These are phyloP conservation scores for Thielaviopsis musarum DNA, from an alignment of 2,329 filamentous ascomycete genomes.

Conservation along the genomic window DNA sequence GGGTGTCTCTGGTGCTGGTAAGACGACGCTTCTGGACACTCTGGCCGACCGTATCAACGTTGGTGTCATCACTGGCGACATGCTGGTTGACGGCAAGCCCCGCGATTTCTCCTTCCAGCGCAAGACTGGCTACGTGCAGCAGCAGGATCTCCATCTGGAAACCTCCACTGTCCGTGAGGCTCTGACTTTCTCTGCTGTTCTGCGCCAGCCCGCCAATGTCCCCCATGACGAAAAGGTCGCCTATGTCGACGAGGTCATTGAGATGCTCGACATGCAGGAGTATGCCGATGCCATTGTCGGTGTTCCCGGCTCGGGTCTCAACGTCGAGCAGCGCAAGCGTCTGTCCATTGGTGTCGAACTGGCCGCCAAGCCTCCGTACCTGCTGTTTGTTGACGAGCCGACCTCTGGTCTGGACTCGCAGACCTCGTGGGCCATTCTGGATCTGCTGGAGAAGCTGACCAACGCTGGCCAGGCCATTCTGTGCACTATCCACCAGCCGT, in stretches of 20 bases:
- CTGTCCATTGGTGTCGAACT: conserved; percentile 94
- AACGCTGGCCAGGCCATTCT: conserved; percentile 82
- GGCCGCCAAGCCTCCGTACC: conserved; percentile 73
- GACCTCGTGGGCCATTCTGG: conserved; percentile 82
- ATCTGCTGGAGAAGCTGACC: conserved; percentile 76
- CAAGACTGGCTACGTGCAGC: conserved; percentile 57
- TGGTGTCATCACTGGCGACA: conserved; percentile 48
- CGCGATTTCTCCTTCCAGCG: conserved; percentile 42
- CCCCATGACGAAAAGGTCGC: conserved; percentile 60
- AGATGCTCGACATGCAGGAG: conserved; percentile 74
- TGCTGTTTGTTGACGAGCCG: conserved; percentile 88
- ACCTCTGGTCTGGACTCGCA: conserved; percentile 88
- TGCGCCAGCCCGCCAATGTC: conserved; percentile 67
- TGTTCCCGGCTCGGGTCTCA: conserved; percentile 73
- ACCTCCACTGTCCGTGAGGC: conserved; percentile 82
- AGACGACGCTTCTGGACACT: conserved; percentile 27
- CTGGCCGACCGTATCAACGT: conserved; percentile 35
- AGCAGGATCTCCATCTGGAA: conserved; percentile 75
- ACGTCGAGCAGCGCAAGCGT: conserved; percentile 54
- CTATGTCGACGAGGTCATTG: conserved; percentile 83
- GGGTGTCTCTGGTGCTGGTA: conserved; percentile 37
- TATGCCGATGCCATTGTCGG: conserved; percentile 85
- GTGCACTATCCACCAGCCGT: conserved; percentile 97
- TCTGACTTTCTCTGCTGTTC: conserved; percentile 66
- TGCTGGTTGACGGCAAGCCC: conserved; percentile 45